Evolutionary conservation across 345 rosid species (phyloP), one percentile per base, ranked within the genome.

Genomic region (Iberis pinnata): DNA sequence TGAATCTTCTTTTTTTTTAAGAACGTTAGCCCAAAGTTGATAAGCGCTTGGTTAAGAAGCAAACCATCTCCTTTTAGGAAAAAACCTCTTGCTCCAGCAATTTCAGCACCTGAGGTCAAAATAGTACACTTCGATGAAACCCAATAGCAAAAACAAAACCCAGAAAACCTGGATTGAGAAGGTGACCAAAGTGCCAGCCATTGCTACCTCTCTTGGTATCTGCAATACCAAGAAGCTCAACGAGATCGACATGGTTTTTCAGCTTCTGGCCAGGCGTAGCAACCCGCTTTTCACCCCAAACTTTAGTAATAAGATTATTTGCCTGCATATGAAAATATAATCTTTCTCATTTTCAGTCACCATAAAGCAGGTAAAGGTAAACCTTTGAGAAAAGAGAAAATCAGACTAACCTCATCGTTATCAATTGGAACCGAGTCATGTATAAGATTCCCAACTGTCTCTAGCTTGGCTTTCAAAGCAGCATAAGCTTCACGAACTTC

Each of bases 31-130:
- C 82, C 98, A 53, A 87, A 84, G 63, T 76, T 80, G 40, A 90
- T 87, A 74, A 90, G 72, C 29, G 98, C 98, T 70, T 78, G 98
- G 73, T 90, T 87, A 43, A 90, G 92, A 12, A 85, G 76, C 7
- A 84, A 78, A 2, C 98, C 98, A 57, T 74, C 84, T 43, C 92
- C 98, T 75, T 83, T 84, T 14, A 90, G 58, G 70, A 78, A 90
- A 75, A 67, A 90, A 35, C 95, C 95, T 74, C 98, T 80, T 22
- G 80, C 89, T 61, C 96, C 95, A 2, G 96, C 98, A 16, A 84
- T 68, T 12, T 81, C 80, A 58, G 95, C 79, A 63, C 98, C 98
- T 90, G 58, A 58, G 49, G 19, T 8, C 40, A 45, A 36, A 12
- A 15, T n/a, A 56, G 5, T 20, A 40, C n/a, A n/a, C 6, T 39